A percentile compares a stretch with the other conserved stretches of the same genome.
These are phyloP conservation scores for Piper betle DNA, from an alignment of 164 flowering plant genomes.

Conservation along the genomic window DNA sequence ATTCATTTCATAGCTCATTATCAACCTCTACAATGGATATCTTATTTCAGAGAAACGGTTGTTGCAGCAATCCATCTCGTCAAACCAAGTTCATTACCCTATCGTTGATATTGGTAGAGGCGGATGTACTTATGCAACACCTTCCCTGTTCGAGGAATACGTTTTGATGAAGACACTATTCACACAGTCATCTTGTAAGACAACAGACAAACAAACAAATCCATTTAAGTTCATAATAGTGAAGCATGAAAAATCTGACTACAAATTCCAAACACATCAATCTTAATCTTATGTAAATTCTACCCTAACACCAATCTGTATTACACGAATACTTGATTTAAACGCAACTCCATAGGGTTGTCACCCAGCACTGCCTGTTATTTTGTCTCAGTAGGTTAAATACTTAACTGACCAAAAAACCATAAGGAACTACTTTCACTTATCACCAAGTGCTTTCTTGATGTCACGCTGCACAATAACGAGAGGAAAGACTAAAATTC, in stretches of 20 bases:
- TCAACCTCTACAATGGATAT: too few relatives aligned
- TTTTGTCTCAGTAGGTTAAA: not conserved
- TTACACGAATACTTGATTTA: not conserved
- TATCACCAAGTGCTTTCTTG: slow-evolving; percentile 12
- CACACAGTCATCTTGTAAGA: too few relatives aligned
- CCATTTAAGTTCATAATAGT: not conserved
- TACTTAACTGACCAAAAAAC: not conserved
- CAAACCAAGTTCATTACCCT: too few relatives aligned
- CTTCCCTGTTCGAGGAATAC: too few relatives aligned
- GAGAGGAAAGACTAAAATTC: not conserved
- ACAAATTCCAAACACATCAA: not conserved
- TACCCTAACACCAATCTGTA: not conserved
- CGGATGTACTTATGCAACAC: too few relatives aligned
- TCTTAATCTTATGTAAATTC: not conserved
- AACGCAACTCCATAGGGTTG: not conserved
- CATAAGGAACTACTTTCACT: not conserved
- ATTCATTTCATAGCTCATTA: too few relatives aligned
- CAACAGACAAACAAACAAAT: not conserved
- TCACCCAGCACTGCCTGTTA: not conserved
- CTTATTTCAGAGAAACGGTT: too few relatives aligned
- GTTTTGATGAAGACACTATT: too few relatives aligned
- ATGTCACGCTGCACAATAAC: slow-evolving; percentile 13
- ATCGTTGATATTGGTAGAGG: too few relatives aligned
- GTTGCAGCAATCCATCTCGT: too few relatives aligned
- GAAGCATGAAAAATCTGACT: not conserved